A percentile compares a stretch with the other conserved stretches of the same genome.
Evolutionary conservation across 148 eudicot species (phyloP).

Genomic region (Vaccinium corymbosum): DNA sequence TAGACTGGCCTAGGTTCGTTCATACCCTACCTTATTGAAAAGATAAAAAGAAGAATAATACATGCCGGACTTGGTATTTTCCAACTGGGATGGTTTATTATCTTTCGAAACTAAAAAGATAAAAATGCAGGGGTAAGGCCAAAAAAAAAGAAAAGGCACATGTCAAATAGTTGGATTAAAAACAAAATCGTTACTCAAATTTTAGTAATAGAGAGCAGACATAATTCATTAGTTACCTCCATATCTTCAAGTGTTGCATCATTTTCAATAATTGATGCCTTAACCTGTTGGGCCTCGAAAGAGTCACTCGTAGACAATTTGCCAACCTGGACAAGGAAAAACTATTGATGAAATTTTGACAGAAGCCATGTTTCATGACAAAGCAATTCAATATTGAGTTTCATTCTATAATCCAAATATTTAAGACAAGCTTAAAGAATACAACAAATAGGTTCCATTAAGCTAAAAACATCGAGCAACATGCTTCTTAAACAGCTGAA

Average conservation of each 20-base stretch:
- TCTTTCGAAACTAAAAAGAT: not conserved
- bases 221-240: conserved; percentile 49
- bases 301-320: conserved; percentile 96
- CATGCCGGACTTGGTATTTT: not conserved
- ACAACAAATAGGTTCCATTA: not conserved
- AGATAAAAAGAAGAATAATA: not conserved
- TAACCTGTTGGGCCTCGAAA: conserved; percentile 82
- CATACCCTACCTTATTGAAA: not conserved
- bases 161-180: not conserved
- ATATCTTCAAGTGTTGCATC: conserved; percentile 90
- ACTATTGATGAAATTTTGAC: not conserved
- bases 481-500: not conserved
- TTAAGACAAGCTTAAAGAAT: not conserved
- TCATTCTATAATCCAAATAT: not conserved
- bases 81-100: too few relatives aligned
- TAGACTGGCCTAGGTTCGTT: not conserved
- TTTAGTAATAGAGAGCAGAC: not conserved
- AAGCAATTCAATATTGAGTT: not conserved
- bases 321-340: conserved; percentile 50
- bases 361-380: not conserved
- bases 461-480: not conserved
- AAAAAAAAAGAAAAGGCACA: not conserved
- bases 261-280: conserved; percentile 62
- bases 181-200: not conserved
- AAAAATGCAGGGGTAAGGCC: not conserved